These are phyloP conservation scores for Chrysochromulina parva DNA, from an alignment of 78 protist genomes.

Conservation along the genomic window DNA sequence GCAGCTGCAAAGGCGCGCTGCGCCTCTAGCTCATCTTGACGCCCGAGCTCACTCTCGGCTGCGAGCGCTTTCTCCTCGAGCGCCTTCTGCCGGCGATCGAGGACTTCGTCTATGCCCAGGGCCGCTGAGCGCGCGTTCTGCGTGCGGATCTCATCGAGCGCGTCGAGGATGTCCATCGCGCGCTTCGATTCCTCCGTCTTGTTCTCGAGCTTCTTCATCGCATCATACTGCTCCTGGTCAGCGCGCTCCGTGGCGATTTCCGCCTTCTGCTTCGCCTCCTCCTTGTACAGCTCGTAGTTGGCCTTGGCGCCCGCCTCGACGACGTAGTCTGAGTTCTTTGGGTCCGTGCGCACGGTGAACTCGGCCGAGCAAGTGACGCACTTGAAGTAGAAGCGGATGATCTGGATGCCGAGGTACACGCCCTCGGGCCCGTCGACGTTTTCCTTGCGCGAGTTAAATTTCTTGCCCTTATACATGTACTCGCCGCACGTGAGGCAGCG, in stretches of 20 bases:
- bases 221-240: neutral
- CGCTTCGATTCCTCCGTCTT: conserved; percentile 73
- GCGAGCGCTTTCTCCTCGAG: too few species aligned
- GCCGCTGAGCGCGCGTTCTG: conserved; percentile 48
- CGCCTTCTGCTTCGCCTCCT: neutral
- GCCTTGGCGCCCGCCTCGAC: conserved; percentile 80
- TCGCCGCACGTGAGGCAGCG: conserved; percentile 92
- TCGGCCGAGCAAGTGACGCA: conserved; percentile 88
- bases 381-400: conserved; percentile 58
- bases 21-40: too few species aligned
- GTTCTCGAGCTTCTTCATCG: conserved; percentile 39
- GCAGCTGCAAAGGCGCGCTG: too few species aligned
- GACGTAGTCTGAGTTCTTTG: conserved; percentile 82
- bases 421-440: conserved; percentile 77
- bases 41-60: too few species aligned
- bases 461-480: conserved; percentile 83
- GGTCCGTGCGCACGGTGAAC: conserved; percentile 89
- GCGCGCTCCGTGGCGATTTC: neutral
- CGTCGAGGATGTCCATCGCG: conserved; percentile 92
- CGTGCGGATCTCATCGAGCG: conserved; percentile 79
- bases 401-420: conserved; percentile 82
- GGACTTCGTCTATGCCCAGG: too few species aligned
- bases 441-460: conserved; percentile 92
- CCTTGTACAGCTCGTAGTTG: conserved; percentile 85
- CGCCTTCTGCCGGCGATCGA: too few species aligned